phyloP scores from a whole-genome alignment of 306 rosid genomes.

The Cucumis hystrix region DNA sequence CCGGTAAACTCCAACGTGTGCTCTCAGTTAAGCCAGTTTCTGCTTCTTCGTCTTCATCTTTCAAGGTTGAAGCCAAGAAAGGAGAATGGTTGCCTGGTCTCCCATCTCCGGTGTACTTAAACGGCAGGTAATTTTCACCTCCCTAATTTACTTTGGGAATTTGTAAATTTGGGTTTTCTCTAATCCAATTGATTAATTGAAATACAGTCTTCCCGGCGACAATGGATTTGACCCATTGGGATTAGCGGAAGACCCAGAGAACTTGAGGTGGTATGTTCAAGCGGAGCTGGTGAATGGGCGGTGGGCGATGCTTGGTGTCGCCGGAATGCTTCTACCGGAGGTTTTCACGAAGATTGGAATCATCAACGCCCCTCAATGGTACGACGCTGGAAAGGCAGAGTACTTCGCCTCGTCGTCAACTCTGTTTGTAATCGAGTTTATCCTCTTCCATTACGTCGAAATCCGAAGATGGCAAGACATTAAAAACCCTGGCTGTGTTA shows the following conservation, averaged over 20 bases:
- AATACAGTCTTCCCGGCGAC: conserved; percentile 86
- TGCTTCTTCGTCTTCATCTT: conserved; percentile 29
- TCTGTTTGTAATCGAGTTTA: conserved; percentile 93
- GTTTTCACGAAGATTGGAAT: conserved; percentile 75
- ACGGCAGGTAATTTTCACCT: conserved; percentile 48
- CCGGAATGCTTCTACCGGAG: conserved; percentile 86
- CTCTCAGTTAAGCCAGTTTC: conserved; percentile 39
- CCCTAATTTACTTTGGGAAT: neutral
- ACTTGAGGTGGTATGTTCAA: conserved; percentile 71
- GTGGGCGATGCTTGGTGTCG: conserved; percentile 99
- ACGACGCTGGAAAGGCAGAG: conserved; percentile 79
- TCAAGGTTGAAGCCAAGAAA: conserved; percentile 76
- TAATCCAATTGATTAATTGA: neutral
- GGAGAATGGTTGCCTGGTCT: conserved; percentile 97
- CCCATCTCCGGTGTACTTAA: conserved; percentile 69
- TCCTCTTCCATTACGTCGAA: conserved; percentile 90
- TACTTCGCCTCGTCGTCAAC: conserved; percentile 94
- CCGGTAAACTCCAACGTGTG: conserved; percentile 51
- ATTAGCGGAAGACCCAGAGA: conserved; percentile 97
- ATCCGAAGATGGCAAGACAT: conserved; percentile 98
- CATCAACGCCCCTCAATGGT: conserved; percentile 73
- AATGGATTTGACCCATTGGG: conserved; percentile 93
- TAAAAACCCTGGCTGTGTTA: conserved; percentile 93
- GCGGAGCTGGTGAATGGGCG: conserved; percentile 89
- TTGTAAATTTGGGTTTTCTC: neutral